Base-by-base conservation (phyloP, 345 rosid genomes). In the Aegle marmelos region DNA sequence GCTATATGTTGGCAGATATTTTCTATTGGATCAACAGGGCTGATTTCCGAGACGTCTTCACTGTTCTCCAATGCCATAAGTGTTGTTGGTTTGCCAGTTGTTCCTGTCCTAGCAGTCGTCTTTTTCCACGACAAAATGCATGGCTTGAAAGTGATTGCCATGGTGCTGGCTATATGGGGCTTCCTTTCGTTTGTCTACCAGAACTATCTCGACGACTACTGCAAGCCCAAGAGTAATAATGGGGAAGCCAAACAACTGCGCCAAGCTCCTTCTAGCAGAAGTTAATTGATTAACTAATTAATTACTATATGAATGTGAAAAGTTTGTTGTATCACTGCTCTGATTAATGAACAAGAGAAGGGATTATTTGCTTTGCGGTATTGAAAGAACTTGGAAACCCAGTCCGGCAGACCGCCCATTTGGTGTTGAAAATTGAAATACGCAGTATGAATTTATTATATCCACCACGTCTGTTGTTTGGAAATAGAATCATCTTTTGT, bases 81-180 rank as follows among this genome's bases (percentile, higher is more conserved):
- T 62, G 92, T 75, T 34, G 28, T 90, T 11, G 93, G 97, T 3
- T 76, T 86, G 80, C 96, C 94, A 4, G 76, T 93, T 7, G 84
- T 87, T 77, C 94, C 98, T 5, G 70, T 88, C 30, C 8, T 88
- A 64, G 96, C 94, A 28, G 89, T 90, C 68, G 78, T 91, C 81
- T 79, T 89, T 53, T 89, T 91, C 81, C 85, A 83, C 21, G 98
- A 93, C 69, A 79, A 83, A 62, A 89, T 93, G 94, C 78, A 85
- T 50, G 93, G 90, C 19, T 72, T 91, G 14, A 94, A 94, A 83
- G 89, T 69, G 22, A 86, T 89, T 62, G 80, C 95, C 25, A 84
- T 94, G 91, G 76, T 83, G 63, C 65, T 92, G 78, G 95, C 93
- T 27, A 54, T 87, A 7, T 90, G 95, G 98, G 98, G 93, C 13